These are phyloP conservation scores for Pleoardoris graminearum DNA, from an alignment of 2,329 filamentous ascomycete species.

Conservation along the genomic window DNA sequence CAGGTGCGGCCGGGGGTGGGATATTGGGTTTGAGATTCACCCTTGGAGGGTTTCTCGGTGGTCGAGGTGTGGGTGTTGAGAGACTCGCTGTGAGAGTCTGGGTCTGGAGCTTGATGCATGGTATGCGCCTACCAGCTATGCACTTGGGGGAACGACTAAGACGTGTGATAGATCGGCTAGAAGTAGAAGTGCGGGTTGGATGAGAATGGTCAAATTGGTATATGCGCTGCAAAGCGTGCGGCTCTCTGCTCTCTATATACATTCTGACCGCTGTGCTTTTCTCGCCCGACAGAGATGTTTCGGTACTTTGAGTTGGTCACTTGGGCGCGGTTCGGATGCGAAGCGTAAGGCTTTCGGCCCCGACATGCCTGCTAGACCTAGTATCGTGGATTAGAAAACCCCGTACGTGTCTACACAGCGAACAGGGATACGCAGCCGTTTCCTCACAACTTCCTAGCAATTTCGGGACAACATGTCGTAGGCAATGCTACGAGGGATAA, in stretches of 20 bases:
- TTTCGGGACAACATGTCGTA: too few relatives aligned
- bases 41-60: not conserved
- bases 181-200: too few relatives aligned
- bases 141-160: too few relatives aligned
- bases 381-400: not conserved
- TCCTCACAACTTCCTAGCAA: not conserved
- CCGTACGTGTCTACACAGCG: too few relatives aligned
- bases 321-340: slow-evolving; percentile 3
- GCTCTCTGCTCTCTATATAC: not conserved
- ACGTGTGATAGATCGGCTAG: too few relatives aligned
- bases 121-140: too few relatives aligned
- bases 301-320: not conserved
- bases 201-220: too few relatives aligned
- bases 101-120: not conserved
- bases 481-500: too few relatives aligned
- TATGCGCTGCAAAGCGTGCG: not conserved
- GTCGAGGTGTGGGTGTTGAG: not conserved
- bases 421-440: too few relatives aligned
- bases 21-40: not conserved
- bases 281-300: not conserved
- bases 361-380: slow-evolving; percentile 3
- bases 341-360: slow-evolving; percentile 4
- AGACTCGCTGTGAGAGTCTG: not conserved
- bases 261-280: not conserved
- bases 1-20: slow-evolving; percentile 5